Evolutionary conservation across 768 basidiomycete species (phyloP).

Genomic region (Tephrocybe sp.): DNA sequence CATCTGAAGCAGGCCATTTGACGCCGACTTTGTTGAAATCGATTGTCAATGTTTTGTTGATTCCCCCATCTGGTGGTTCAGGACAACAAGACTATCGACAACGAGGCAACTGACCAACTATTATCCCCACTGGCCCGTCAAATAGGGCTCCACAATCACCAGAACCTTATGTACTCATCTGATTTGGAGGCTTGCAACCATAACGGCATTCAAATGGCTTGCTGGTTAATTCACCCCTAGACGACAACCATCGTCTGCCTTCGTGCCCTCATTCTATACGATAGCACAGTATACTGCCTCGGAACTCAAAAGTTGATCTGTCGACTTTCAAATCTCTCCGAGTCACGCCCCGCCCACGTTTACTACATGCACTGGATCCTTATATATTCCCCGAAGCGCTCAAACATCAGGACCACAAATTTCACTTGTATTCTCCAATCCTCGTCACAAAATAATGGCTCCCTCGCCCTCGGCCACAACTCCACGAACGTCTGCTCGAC

Average conservation of each 20-base stretch:
- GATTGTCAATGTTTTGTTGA: not conserved
- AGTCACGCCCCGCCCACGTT: slow-evolving; percentile 16
- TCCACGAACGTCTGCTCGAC: slow-evolving; percentile 12
- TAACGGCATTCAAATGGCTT: slow-evolving; percentile 7
- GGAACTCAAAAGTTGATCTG: slow-evolving; percentile 4
- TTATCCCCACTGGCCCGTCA: slow-evolving; percentile 8
- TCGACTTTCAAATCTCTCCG: slow-evolving; percentile 1
- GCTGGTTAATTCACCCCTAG: not conserved
- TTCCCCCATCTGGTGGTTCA: not conserved
- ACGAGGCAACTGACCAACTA: slow-evolving; percentile 10
- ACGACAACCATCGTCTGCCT: not conserved
- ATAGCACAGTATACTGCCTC: not conserved
- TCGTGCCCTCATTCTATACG: slow-evolving; percentile 1
- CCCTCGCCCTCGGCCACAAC: slow-evolving; percentile 14
- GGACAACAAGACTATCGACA: not conserved
- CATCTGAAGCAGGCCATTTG: too few relatives aligned
- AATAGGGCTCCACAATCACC: slow-evolving; percentile 13
- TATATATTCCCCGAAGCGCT: slow-evolving; percentile 12
- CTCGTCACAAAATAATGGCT: slow-evolving; percentile 3
- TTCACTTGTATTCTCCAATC: not conserved
- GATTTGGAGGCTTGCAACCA: slow-evolving; percentile 4
- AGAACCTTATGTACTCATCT: not conserved
- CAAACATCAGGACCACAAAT: not conserved
- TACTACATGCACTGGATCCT: slow-evolving; percentile 9
- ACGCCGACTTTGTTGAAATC: not conserved